A percentile compares a stretch with the other conserved stretches of the same genome.
phyloP scores from a whole-genome alignment of 805 yeast species.

The Candida ponderosae region DNA sequence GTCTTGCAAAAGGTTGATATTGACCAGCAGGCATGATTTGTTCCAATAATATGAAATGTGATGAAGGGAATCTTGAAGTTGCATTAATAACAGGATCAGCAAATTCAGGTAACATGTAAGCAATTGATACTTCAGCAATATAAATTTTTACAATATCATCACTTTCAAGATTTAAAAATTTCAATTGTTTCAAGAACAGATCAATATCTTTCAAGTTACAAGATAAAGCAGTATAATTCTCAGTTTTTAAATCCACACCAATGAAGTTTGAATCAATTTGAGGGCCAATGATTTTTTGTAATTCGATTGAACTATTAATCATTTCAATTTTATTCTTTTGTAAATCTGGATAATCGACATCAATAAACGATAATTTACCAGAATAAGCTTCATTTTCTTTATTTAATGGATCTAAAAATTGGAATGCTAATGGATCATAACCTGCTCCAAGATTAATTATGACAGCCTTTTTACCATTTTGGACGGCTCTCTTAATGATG shows the following conservation, averaged over 20 bases:
- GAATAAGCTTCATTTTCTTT: slow-evolving; percentile 19
- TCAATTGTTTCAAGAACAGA: slow-evolving; percentile 24
- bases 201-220: slow-evolving; percentile 53
- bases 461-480: slow-evolving; percentile 21
- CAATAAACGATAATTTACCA: slow-evolving; percentile 44
- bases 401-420: slow-evolving; percentile 29
- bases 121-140: slow-evolving; percentile 77
- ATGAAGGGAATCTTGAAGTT: slow-evolving; percentile 31
- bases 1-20: slow-evolving; percentile 60
- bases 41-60: slow-evolving; percentile 62
- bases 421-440: slow-evolving; percentile 56
- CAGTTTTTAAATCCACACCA: slow-evolving; percentile 27
- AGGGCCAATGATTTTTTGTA: slow-evolving; percentile 36
- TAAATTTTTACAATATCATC: slow-evolving; percentile 42
- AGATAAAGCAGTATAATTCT: slow-evolving; percentile 48
- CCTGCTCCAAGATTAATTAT: slow-evolving; percentile 78
- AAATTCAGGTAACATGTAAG: slow-evolving; percentile 62
- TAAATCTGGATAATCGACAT: slow-evolving; percentile 70
- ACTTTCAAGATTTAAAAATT: slow-evolving; percentile 11
- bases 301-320: slow-evolving; percentile 40
- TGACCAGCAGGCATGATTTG: slow-evolving; percentile 63
- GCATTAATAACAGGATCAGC: slow-evolving; percentile 57
- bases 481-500: slow-evolving; percentile 29
- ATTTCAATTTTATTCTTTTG: slow-evolving; percentile 46
- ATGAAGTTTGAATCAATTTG: slow-evolving; percentile 5